Conservation (phyloP, 163 green algal species). For the Chlorella variabilis region DNA sequence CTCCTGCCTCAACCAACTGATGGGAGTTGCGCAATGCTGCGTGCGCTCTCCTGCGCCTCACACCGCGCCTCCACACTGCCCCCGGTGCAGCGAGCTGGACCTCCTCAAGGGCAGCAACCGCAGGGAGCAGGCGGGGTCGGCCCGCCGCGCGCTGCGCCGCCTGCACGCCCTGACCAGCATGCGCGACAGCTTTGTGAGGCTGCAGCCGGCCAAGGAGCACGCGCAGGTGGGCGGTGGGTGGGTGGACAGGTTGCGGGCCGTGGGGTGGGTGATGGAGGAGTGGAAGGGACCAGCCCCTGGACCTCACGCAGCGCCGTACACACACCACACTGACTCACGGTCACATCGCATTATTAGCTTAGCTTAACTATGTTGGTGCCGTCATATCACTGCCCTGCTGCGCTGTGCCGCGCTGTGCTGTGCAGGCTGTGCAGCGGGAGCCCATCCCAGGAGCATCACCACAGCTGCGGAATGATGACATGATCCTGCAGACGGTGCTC, state of each 20-base stretch:
- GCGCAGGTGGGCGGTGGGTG: neutral
- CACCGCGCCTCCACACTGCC: neutral
- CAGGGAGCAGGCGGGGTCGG: neutral
- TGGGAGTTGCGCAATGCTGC: too few species aligned
- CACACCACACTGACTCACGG: too few species aligned
- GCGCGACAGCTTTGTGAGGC: conserved; percentile 38
- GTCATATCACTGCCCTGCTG: neutral
- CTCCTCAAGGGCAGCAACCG: conserved; percentile 34
- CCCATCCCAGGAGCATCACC: neutral
- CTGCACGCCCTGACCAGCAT: conserved; percentile 20
- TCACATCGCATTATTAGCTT: too few species aligned
- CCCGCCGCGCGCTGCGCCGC: conserved; percentile 35
- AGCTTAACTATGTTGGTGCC: neutral
- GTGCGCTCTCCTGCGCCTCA: too few species aligned
- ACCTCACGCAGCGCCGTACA: too few species aligned
- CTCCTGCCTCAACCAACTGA: too few species aligned
- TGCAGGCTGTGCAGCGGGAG: neutral
- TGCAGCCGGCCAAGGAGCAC: conserved; percentile 40
- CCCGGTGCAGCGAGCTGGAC: conserved; percentile 47
- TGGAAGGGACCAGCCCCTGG: neutral
- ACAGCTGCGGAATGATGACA: conserved; percentile 47
- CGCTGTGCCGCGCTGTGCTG: neutral
- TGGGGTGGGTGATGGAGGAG: neutral
- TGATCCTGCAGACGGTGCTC: conserved; percentile 47
- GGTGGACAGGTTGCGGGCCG: neutral